These are phyloP conservation scores for Pharus latifolius DNA, from an alignment of 176 grass and related monocot genomes.

Conservation along the genomic window DNA sequence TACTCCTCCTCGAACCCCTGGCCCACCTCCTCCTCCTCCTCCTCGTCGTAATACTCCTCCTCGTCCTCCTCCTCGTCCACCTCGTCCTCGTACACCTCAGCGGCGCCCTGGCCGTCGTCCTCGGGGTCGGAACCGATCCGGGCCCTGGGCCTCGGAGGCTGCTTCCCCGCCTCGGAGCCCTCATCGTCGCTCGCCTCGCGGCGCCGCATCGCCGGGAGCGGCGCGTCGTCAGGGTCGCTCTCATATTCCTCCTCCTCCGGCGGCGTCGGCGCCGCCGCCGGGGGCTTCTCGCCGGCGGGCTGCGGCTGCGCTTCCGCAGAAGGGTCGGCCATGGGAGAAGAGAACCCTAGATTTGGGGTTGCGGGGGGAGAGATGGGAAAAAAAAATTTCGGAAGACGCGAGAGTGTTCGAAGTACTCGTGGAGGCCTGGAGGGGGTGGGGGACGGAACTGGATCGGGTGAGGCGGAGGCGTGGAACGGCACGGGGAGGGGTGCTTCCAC, in stretches of 20 bases:
- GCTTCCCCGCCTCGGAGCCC: slow-evolving; percentile 50
- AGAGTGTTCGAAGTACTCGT: slow-evolving; percentile 16
- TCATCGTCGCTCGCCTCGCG: slow-evolving; percentile 87
- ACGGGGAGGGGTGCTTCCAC: too few species aligned
- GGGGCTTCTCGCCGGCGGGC: slow-evolving; percentile 1
- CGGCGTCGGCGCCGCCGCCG: slow-evolving; percentile 7
- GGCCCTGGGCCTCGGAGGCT: neutral
- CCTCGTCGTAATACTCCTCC: slow-evolving; percentile 31
- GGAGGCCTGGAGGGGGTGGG: neutral
- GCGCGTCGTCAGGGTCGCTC: slow-evolving; percentile 78
- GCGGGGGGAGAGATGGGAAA: neutral
- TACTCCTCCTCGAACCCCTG: slow-evolving; percentile 31
- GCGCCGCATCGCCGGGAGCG: slow-evolving; percentile 69
- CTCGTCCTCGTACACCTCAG: slow-evolving; percentile 59
- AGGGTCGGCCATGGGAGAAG: slow-evolving; percentile 30
- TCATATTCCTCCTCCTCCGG: slow-evolving; percentile 60
- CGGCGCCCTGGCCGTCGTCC: slow-evolving; percentile 65
- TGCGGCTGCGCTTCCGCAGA: slow-evolving; percentile 6
- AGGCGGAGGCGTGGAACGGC: too few species aligned
- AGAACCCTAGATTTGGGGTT: slow-evolving; percentile 48
- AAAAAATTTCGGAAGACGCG: neutral
- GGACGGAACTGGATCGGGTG: neutral
- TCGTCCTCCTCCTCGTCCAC: slow-evolving; percentile 39
- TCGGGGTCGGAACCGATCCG: slow-evolving; percentile 58
- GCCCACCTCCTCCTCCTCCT: slow-evolving; percentile 24